Base-by-base conservation (phyloP, 768 basidiomycete genomes). In the Glaciozyma martinii region DNA sequence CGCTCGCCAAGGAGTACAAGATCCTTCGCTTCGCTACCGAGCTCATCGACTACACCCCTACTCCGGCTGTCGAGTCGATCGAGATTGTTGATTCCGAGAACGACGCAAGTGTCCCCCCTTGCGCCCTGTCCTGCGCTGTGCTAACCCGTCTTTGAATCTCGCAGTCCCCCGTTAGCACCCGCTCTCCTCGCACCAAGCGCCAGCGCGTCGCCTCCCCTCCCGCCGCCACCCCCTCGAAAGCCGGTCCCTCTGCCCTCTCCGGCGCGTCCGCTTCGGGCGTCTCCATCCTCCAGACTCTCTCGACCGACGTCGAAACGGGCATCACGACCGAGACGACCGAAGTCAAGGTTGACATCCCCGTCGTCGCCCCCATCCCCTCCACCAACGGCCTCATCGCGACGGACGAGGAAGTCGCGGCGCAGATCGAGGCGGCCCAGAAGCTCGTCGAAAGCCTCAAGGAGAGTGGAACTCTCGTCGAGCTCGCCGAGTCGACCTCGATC, bases 361-460 rank as follows among this genome's bases (percentile, higher is more conserved):
- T 60, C 32, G 37, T 40, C 37, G 15, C 37, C 2, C 27, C 52
- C 37, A 54, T n/a, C 13, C 60, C 58, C 21, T 33, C 53, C 6
- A 55, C 53, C 53, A 54, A 32, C 53, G 53, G 30, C 13, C 53
- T 54, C 30, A 32, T 32, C 53, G 30, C 30, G 4, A 30, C 53
- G 29, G 47, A 66, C 21, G 68, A 60, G 3, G 44, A 56, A 25
- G 60, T 66, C 25, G 61, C 60, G 3, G 63, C 61, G n/a, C 67
- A 67, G 32, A 68, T 64, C 23, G 61, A 27, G 29, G 67, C 42
- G n/a, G 67, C 70, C 42, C 57, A 62, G 46, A 40, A 56, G 54
- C 66, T 73, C 59, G 70, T 72, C 61, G 65, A 72, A 42, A 54
- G 59, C 18, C 59, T 72, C 13, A 70, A 70, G 62, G 37, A 66